Evolutionary conservation across 192 early-diverging fungal species (phyloP), one percentile per base, ranked within the genome.

Genomic region (Mortierella hygrophila): DNA sequence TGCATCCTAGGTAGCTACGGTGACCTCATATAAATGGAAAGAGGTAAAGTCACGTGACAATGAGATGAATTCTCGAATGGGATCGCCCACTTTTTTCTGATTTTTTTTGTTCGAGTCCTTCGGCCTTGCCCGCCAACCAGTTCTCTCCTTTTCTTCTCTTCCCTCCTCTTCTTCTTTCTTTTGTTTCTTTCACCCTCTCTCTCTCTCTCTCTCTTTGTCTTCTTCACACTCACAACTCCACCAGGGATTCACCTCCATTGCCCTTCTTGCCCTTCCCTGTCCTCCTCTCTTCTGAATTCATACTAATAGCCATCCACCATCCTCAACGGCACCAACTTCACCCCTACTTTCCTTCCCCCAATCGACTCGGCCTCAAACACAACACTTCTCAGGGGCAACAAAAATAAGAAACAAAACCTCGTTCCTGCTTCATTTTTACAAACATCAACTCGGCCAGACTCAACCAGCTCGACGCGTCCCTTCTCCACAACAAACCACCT

Each of bases 11-110:
- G 0, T 49, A 10, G 11, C 4, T 75, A 40, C 73, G 73, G 73
- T 75, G 73, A 65, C 38, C 21, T 76, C 60, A 65, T 26, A 0
- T 2, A 9, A 4, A 26, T 40, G 2, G 1, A 29, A 7, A 9
- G 16, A 6, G 2, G 29, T 35, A 35, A 35, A 35, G 35, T 76
- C 78, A 79, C 70, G 78, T 79, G 78, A 6, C 9, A 0, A 5
- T 0, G 3, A 68, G 38, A 49, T 69, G 81, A 77, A 72, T 82
- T 82, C 41, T n/a, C 80, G 80, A 81, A 4, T 81, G 65, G 37
- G 18, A 57, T 35, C 40, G 38, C 79, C 79, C 79, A 81, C 74
- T 42, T 81, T 81, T 75, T 75, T 74, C 35, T 44, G 1, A 16
- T 75, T 57, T 81, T 69, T 72, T 44, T 78, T 71, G 21, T 26